Percentiles rank a stretch among this genome's conserved stretches.
Evolutionary conservation across 257 asterid species (phyloP).

Genomic region (Petunia secreta): DNA sequence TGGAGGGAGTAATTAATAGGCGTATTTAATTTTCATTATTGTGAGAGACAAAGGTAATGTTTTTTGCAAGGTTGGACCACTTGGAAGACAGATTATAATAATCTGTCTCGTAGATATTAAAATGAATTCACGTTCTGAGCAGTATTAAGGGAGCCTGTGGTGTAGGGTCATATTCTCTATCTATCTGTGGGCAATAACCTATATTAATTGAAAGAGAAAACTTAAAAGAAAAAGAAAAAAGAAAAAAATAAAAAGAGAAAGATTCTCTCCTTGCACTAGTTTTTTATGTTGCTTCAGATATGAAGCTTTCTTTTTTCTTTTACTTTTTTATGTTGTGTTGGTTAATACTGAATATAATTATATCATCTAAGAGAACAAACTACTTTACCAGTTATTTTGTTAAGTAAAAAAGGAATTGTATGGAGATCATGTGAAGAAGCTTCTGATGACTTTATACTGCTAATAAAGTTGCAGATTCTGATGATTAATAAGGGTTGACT

Average conservation of each 20-base stretch:
- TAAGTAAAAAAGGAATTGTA: neutral
- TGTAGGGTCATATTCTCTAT: constrained; percentile 47
- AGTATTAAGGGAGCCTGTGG: constrained; percentile 38
- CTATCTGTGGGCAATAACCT: constrained; percentile 52
- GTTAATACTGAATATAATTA: neutral
- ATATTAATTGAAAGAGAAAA: neutral
- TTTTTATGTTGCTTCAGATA: neutral
- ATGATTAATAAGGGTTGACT: neutral
- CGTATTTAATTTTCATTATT: neutral
- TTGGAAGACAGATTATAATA: constrained; percentile 16
- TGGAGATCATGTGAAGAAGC: constrained; percentile 1
- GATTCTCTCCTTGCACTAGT: constrained; percentile 16
- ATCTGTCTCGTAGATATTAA: neutral
- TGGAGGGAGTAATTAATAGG: no score
- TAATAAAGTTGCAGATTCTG: neutral
- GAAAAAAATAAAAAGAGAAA: neutral
- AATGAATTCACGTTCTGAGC: constrained; percentile 61
- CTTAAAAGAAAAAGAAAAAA: neutral
- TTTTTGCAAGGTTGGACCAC: constrained; percentile 27
- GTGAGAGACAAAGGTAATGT: neutral
- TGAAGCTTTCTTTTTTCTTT: neutral
- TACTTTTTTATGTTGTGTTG: neutral
- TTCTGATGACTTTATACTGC: constrained; percentile 16
- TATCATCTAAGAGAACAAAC: neutral
- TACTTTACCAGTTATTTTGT: no score